These are phyloP conservation scores for Eucalyptus curtisii DNA, from an alignment of 345 rosid genomes.

Conservation along the genomic window DNA sequence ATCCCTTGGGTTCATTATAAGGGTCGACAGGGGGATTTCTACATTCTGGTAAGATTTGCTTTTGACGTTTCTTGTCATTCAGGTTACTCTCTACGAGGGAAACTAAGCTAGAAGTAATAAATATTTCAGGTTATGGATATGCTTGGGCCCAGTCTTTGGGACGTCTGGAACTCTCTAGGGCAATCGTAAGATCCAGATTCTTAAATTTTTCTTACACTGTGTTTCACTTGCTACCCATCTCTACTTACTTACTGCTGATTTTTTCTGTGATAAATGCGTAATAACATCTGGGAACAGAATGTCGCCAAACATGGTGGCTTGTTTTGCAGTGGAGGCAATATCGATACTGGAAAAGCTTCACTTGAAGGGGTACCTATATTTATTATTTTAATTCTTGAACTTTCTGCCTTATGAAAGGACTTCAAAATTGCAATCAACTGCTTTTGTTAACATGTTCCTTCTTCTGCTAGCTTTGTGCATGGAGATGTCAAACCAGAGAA, in stretches of 20 bases:
- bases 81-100: neutral
- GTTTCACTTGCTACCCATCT: neutral
- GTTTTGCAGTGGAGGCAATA: slow-evolving; percentile 92
- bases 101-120: neutral
- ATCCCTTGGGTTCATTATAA: slow-evolving; percentile 78
- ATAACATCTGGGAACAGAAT: slow-evolving; percentile 32
- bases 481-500: slow-evolving; percentile 97
- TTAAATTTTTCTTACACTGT: neutral
- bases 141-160: slow-evolving; percentile 98
- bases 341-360: slow-evolving; percentile 90
- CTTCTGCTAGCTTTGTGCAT: slow-evolving; percentile 67
- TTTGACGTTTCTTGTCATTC: neutral
- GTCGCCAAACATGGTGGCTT: slow-evolving; percentile 80
- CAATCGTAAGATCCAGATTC: slow-evolving; percentile 46
- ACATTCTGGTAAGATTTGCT: slow-evolving; percentile 58
- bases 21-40: slow-evolving; percentile 97
- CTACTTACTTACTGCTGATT: neutral
- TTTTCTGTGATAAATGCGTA: neutral
- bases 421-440: neutral
- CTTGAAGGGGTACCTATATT: slow-evolving; percentile 50
- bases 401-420: neutral
- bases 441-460: neutral
- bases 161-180: slow-evolving; percentile 79
- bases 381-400: neutral
- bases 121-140: slow-evolving; percentile 91